phyloP scores from a whole-genome alignment of 2,329 filamentous ascomycete genomes.

The Aspergillus fumigatiaffinis region DNA sequence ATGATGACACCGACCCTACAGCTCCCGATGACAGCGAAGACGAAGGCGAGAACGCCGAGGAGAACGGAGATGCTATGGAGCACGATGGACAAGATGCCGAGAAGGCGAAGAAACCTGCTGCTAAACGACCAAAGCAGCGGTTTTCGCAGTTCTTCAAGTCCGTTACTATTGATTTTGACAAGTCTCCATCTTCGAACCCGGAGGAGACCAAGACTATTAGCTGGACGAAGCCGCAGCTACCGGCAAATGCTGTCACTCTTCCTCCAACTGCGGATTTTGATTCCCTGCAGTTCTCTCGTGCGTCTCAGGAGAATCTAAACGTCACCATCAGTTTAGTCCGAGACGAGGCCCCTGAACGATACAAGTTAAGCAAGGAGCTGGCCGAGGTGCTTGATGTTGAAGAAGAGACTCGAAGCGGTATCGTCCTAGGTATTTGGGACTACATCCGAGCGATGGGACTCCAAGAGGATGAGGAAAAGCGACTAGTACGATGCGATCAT shows the following conservation, averaged over 20 bases:
- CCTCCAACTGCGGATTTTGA: conserved; percentile 76
- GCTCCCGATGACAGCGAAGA: conserved; percentile 49
- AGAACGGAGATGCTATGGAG: conserved; percentile 55
- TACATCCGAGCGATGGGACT: conserved; percentile 83
- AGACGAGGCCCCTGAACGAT: conserved; percentile 83
- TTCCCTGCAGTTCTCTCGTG: conserved; percentile 84
- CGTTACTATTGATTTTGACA: conserved; percentile 51
- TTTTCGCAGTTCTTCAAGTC: conserved; percentile 51
- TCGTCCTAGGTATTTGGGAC: conserved; percentile 90
- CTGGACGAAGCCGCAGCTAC: conserved; percentile 75
- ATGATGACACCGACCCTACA: conserved; percentile 58
- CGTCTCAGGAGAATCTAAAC: conserved; percentile 88
- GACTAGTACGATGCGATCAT: conserved; percentile 86
- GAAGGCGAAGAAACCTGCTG: conserved; percentile 25
- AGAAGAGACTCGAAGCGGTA: conserved; percentile 82
- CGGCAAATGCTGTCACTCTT: conserved; percentile 48
- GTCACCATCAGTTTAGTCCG: conserved; percentile 81
- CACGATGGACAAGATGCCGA: conserved; percentile 47
- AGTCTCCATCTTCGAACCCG: conserved; percentile 35
- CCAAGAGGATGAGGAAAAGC: conserved; percentile 92
- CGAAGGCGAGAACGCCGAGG: conserved; percentile 32
- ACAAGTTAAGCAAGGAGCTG: conserved; percentile 70
- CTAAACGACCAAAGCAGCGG: conserved; percentile 34
- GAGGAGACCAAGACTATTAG: conserved; percentile 57
- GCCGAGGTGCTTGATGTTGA: conserved; percentile 80